Conservation (phyloP, 768 basidiomycete species). For the Ramaria sp. region DNA sequence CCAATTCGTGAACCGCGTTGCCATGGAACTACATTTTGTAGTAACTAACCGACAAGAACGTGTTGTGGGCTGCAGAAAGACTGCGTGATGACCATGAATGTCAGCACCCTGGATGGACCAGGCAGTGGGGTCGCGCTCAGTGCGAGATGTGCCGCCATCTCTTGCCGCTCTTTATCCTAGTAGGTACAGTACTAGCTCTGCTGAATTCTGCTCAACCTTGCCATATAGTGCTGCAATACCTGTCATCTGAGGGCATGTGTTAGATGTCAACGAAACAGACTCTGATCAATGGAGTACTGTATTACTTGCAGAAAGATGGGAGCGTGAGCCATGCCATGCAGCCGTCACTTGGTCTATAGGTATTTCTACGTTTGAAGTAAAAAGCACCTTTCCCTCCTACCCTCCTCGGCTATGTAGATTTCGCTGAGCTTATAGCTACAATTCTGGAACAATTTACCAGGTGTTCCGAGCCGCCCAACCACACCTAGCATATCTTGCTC, state of each 20-base stretch:
- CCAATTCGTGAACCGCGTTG: slow-evolving; percentile 27
- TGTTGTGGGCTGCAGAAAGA: slow-evolving; percentile 23
- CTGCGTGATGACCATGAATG: slow-evolving; percentile 49
- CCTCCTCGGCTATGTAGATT: slow-evolving; percentile 49
- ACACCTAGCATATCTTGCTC: slow-evolving; percentile 16
- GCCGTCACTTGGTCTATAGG: too few species aligned
- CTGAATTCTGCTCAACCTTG: background rate
- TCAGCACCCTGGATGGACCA: slow-evolving; percentile 27
- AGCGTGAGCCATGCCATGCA: too few species aligned
- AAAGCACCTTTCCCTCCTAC: slow-evolving; percentile 65
- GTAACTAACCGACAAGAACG: slow-evolving; percentile 12
- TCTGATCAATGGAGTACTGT: too few species aligned
- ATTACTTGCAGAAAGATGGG: too few species aligned
- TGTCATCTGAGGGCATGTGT: background rate
- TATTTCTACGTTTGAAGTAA: too few species aligned
- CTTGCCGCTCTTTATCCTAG: slow-evolving; percentile 36
- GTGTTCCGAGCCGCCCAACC: slow-evolving; percentile 20
- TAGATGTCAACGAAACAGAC: background rate
- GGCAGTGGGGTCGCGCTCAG: slow-evolving; percentile 30
- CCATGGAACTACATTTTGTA: slow-evolving; percentile 3
- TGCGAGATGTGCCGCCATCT: slow-evolving; percentile 36
- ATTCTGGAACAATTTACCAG: slow-evolving; percentile 16
- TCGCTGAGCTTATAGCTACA: background rate
- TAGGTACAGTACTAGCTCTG: slow-evolving; percentile 20
- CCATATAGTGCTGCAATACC: background rate